Conservation (phyloP, 2,329 filamentous ascomycete genomes). For the Phaeosphaeria sp. region DNA sequence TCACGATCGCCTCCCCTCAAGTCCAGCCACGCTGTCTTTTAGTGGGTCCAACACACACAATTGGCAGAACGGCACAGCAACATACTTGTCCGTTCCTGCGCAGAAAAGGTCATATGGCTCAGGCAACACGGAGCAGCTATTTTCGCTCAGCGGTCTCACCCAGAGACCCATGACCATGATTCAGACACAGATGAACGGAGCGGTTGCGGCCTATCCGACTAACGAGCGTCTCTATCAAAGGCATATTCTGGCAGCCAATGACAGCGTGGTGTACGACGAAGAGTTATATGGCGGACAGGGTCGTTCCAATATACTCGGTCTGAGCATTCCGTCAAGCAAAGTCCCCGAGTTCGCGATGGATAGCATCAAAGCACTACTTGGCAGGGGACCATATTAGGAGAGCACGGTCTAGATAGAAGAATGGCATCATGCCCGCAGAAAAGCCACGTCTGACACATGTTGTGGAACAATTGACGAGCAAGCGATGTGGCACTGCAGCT, state of each 20-base stretch:
- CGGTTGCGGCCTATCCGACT: not conserved
- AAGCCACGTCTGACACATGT: constrained; percentile 13
- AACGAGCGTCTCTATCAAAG: constrained; percentile 62
- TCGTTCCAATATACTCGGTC: constrained; percentile 8
- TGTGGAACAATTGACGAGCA: constrained; percentile 14
- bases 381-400: constrained; percentile 31
- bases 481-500: constrained; percentile 14
- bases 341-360: constrained; percentile 29
- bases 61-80: constrained; percentile 64
- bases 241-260: constrained; percentile 63
- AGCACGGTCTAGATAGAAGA: not conserved
- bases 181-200: constrained; percentile 7
- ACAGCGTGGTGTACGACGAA: constrained; percentile 59
- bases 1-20: constrained; percentile 30
- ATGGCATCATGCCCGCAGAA: constrained; percentile 3
- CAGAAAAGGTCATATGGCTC: constrained; percentile 58
- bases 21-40: constrained; percentile 26
- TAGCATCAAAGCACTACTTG: constrained; percentile 35
- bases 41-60: constrained; percentile 57
- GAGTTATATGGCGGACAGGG: constrained; percentile 43
- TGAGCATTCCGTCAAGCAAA: constrained; percentile 6
- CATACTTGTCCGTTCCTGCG: constrained; percentile 59
- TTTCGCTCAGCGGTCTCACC: constrained; percentile 60
- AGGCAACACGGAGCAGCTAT: constrained; percentile 64
- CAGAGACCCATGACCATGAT: constrained; percentile 15